A percentile compares a stretch with the other conserved stretches of the same genome.
These are phyloP conservation scores for Sphaerobolus stellatus DNA, from an alignment of 1,284 basidiomycete genomes.

Conservation along the genomic window DNA sequence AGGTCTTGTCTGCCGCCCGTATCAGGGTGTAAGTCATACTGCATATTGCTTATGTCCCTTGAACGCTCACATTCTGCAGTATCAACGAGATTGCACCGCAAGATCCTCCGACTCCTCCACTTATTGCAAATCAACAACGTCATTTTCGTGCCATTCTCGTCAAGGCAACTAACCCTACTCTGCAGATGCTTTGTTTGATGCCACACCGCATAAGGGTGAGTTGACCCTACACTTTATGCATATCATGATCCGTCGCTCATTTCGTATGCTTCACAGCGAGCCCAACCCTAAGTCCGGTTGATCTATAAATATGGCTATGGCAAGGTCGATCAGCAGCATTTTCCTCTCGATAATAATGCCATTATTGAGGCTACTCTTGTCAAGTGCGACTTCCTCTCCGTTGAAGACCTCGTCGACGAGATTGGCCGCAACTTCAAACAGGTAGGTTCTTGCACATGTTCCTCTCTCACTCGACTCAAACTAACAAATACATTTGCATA, in stretches of 20 bases:
- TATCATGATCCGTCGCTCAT: not conserved
- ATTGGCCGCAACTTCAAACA: slow-evolving; percentile 99
- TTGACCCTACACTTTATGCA: slow-evolving; percentile 17
- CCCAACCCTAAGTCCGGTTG: slow-evolving; percentile 93
- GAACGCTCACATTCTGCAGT: slow-evolving; percentile 52
- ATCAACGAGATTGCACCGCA: slow-evolving; percentile 67
- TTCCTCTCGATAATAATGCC: slow-evolving; percentile 92
- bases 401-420: slow-evolving; percentile 98
- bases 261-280: slow-evolving; percentile 52
- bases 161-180: slow-evolving; percentile 94
- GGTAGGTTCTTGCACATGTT: slow-evolving; percentile 37
- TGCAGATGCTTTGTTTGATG: slow-evolving; percentile 98
- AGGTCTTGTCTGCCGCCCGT: slow-evolving; percentile 97
- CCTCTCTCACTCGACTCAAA: slow-evolving; percentile 1
- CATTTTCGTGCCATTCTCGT: too few species aligned
- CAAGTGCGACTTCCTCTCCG: slow-evolving; percentile 94
- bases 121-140: slow-evolving; percentile 99
- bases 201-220: slow-evolving; percentile 93
- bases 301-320: slow-evolving; percentile 99
- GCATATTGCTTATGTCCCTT: not conserved
- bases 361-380: slow-evolving; percentile 93
- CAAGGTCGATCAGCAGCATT: slow-evolving; percentile 97
- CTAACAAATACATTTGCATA: not conserved
- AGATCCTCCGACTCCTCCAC: not conserved
- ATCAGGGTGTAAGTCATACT: slow-evolving; percentile 77